Conservation (phyloP, 352 stramenopile species). For the Phytophthora fragariae region DNA sequence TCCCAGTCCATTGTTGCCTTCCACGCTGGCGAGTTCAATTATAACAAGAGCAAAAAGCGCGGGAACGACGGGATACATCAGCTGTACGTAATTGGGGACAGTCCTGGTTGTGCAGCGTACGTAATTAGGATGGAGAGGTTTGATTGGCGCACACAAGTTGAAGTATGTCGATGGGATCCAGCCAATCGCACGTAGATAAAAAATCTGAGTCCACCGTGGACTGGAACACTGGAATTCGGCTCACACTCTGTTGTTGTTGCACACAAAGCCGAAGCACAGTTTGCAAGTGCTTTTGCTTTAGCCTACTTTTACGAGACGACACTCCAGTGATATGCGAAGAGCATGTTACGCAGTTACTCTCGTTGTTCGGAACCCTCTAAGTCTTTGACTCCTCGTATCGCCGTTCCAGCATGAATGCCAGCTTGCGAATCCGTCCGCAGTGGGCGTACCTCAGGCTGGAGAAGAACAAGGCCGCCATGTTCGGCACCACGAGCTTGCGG, state of each 20-base stretch:
- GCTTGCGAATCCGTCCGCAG: slow-evolving; percentile 8
- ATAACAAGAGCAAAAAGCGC: too few relatives aligned
- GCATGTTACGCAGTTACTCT: slow-evolving; percentile 19
- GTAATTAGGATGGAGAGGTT: too few relatives aligned
- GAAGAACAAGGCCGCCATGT: neutral
- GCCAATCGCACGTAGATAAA: too few relatives aligned
- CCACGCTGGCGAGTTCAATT: too few relatives aligned
- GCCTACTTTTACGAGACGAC: slow-evolving; percentile 22
- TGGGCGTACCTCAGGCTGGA: neutral
- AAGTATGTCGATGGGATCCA: neutral
- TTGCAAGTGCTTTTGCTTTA: slow-evolving; percentile 28
- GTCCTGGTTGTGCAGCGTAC: too few relatives aligned
- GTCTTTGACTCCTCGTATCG: slow-evolving; percentile 35
- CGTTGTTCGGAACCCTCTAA: slow-evolving; percentile 22
- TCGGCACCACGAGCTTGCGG: neutral
- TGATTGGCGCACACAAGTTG: slow-evolving; percentile 11
- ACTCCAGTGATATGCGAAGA: neutral
- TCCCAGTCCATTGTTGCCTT: slow-evolving; percentile 81
- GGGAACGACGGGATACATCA: too few relatives aligned
- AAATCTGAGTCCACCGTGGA: too few relatives aligned
- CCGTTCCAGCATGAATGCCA: slow-evolving; percentile 11
- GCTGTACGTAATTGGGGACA: neutral
- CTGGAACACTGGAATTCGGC: too few relatives aligned
- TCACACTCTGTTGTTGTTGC: neutral
- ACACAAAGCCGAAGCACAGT: slow-evolving; percentile 17